Conservation (phyloP, 1,284 basidiomycete species). For the Mycosarcoma mackinlayi region DNA sequence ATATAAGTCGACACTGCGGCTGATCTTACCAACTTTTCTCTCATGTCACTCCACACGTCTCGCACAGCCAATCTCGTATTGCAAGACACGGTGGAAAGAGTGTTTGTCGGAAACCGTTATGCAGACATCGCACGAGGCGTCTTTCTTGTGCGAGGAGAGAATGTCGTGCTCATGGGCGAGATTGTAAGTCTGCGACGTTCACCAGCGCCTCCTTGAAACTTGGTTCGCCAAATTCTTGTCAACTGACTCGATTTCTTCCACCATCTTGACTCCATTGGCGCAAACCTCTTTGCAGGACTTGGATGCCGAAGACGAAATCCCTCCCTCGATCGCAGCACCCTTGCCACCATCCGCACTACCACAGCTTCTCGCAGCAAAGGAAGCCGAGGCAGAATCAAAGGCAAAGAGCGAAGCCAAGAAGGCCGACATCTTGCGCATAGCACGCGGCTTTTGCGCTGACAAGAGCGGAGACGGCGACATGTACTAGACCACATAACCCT, state of each 20-base stretch:
- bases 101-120: constrained; percentile 75
- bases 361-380: constrained; percentile 53
- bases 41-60: neutral
- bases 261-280: no score
- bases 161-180: constrained; percentile 96
- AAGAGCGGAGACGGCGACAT: constrained; percentile 65
- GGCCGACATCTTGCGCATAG: constrained; percentile 56
- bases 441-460: constrained; percentile 62
- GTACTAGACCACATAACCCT: constrained; percentile 44
- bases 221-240: neutral
- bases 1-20: neutral
- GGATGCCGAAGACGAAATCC: constrained; percentile 64
- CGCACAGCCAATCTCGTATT: constrained; percentile 86
- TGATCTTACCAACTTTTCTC: neutral
- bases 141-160: constrained; percentile 95
- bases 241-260: neutral
- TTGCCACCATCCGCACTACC: constrained; percentile 56
- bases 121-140: constrained; percentile 87
- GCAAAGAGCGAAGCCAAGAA: constrained; percentile 57
- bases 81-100: constrained; percentile 75
- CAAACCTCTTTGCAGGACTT: no score
- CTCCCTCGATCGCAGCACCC: constrained; percentile 55
- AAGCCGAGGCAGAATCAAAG: constrained; percentile 56
- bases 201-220: no score
- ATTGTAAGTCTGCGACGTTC: constrained; percentile 78